These are phyloP conservation scores for Phytopythium mirpurense DNA, from an alignment of 352 stramenopile genomes.

Conservation along the genomic window DNA sequence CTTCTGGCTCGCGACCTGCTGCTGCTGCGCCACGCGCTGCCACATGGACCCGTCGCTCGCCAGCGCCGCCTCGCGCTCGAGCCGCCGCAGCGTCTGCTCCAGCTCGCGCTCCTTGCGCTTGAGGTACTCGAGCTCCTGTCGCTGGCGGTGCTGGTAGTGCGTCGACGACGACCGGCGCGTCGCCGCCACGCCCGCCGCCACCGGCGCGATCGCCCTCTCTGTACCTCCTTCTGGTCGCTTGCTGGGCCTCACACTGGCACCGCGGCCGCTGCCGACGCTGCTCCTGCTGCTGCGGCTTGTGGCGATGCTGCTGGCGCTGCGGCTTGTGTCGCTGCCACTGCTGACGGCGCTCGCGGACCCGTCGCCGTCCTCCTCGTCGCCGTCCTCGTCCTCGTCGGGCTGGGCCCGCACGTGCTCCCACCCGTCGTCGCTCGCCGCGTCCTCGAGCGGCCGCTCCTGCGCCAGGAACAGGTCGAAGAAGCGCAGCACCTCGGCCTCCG, in stretches of 20 bases:
- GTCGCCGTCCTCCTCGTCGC: constrained; percentile 6
- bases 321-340: constrained; percentile 7
- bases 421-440: constrained; percentile 5
- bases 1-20: constrained; percentile 26
- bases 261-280: no score
- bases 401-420: constrained; percentile 1
- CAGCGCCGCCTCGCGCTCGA: constrained; percentile 11
- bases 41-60: constrained; percentile 18
- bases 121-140: constrained; percentile 33
- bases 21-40: constrained; percentile 34
- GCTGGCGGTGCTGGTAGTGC: constrained; percentile 28
- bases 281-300: constrained; percentile 8
- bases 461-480: constrained; percentile 13
- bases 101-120: constrained; percentile 28
- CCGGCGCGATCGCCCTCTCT: no score
- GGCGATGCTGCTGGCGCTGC: constrained; percentile 2
- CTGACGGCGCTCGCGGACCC: neutral
- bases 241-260: no score
- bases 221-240: no score
- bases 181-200: no score
- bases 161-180: constrained; percentile 5
- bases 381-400: neutral
- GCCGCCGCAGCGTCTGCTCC: constrained; percentile 16
- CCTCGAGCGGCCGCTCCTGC: constrained; percentile 5
- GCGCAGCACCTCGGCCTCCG: constrained; percentile 8